These are phyloP conservation scores for Monsonia emarginata DNA, from an alignment of 441 rosid genomes.

Conservation along the genomic window DNA sequence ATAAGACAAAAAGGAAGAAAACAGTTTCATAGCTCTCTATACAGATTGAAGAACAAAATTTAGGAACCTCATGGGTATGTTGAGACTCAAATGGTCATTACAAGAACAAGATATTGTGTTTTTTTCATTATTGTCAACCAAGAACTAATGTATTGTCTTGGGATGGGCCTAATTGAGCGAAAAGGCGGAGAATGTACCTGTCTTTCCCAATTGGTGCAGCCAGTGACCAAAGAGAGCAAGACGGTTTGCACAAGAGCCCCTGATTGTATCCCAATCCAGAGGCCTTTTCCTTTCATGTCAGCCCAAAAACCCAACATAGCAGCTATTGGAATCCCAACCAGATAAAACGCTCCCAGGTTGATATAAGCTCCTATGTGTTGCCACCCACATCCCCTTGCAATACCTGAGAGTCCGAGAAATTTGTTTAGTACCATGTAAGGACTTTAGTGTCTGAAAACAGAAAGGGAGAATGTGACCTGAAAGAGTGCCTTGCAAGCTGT, in stretches of 20 bases:
- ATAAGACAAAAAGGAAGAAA: too few species aligned
- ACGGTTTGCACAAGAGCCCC: slow-evolving; percentile 37
- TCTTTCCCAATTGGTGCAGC: slow-evolving; percentile 37
- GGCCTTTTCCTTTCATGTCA: slow-evolving; percentile 37
- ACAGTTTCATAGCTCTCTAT: too few species aligned
- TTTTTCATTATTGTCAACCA: neutral
- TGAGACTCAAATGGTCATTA: too few species aligned
- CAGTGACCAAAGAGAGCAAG: slow-evolving; percentile 30
- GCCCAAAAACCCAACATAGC: slow-evolving; percentile 37
- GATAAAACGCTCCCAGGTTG: slow-evolving; percentile 45
- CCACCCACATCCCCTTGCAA: slow-evolving; percentile 57
- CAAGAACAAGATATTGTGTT: neutral
- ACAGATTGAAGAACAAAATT: too few species aligned
- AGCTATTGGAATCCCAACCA: slow-evolving; percentile 43
- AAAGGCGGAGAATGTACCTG: too few species aligned
- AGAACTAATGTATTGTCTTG: neutral
- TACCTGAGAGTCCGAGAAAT: slow-evolving; percentile 22
- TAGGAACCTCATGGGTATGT: too few species aligned
- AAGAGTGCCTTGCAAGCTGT: slow-evolving; percentile 49
- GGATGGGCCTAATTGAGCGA: too few species aligned
- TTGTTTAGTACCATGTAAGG: neutral
- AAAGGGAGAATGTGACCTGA: slow-evolving; percentile 31
- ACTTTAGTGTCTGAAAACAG: neutral
- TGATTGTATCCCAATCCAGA: slow-evolving; percentile 47
- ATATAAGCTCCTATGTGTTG: slow-evolving; percentile 54